phyloP scores from a whole-genome alignment of 2,329 filamentous ascomycete genomes.

The Coniella vitis region DNA sequence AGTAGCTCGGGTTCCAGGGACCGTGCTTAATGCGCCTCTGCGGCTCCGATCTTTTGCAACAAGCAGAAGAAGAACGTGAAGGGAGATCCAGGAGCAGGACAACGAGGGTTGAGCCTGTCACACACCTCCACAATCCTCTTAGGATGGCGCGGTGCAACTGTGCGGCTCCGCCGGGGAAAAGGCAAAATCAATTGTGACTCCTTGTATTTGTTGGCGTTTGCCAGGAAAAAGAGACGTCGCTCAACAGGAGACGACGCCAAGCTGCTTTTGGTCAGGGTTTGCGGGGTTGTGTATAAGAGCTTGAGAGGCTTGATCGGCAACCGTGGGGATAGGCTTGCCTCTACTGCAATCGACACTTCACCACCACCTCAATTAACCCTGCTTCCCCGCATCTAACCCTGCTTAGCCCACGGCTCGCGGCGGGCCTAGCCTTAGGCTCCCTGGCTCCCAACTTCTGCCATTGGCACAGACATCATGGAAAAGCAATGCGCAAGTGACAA shows the following conservation, averaged over 20 bases:
- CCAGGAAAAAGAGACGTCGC: too few relatives aligned
- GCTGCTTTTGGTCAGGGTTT: neutral
- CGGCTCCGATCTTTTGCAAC: too few relatives aligned
- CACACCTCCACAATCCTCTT: neutral
- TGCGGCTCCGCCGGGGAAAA: constrained; percentile 13
- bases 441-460: too few relatives aligned
- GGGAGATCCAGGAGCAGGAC: too few relatives aligned
- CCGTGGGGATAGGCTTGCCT: neutral
- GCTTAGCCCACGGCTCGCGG: neutral
- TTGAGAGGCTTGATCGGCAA: neutral
- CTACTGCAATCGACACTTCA: neutral
- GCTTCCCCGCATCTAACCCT: constrained; percentile 4
- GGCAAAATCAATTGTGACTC: neutral
- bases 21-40: too few relatives aligned
- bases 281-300: neutral
- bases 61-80: neutral
- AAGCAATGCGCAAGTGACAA: neutral
- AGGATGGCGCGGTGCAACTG: too few relatives aligned
- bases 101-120: too few relatives aligned
- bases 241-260: too few relatives aligned
- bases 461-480: too few relatives aligned
- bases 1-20: too few relatives aligned
- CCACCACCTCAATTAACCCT: neutral
- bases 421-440: neutral
- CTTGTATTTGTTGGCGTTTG: too few relatives aligned